These are phyloP conservation scores for Neurospora intermedia DNA, from an alignment of 495 filamentous ascomycete genomes.

Conservation along the genomic window DNA sequence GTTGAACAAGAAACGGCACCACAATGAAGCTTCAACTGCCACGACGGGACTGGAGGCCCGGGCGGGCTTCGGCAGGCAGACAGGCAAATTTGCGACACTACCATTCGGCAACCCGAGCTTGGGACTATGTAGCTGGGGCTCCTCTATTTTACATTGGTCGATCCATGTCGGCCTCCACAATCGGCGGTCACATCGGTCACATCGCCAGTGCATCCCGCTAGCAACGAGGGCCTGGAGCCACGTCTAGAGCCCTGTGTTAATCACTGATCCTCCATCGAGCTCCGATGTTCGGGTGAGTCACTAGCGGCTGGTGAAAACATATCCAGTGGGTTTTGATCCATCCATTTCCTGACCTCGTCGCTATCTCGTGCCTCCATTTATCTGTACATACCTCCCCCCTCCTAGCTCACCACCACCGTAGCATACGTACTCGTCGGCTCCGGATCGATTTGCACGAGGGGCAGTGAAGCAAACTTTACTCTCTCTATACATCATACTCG, in stretches of 20 bases:
- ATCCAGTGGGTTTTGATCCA: not conserved
- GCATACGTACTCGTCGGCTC: not conserved
- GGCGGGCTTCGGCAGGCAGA: not conserved
- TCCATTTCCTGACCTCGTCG: not conserved
- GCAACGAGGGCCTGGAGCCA: not conserved
- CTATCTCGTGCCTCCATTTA: not conserved
- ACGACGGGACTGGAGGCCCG: not conserved
- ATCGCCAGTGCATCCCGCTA: not conserved
- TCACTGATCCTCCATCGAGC: not conserved
- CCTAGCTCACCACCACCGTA: not conserved
- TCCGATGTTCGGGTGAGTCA: not conserved
- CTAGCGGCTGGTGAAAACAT: not conserved
- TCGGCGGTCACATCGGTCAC: constrained; percentile 5
- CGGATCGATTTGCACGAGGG: not conserved
- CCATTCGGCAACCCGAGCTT: not conserved
- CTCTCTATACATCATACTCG: constrained; percentile 13
- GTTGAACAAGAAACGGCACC: not conserved
- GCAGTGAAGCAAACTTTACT: not conserved
- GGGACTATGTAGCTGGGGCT: not conserved
- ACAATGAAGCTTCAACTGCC: not conserved
- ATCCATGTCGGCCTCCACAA: constrained; percentile 4
- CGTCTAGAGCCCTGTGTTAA: not conserved
- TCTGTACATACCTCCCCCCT: not conserved
- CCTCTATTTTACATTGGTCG: constrained; percentile 2
- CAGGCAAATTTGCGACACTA: not conserved